Percentiles rank a stretch among this genome's conserved stretches.
phyloP scores from a whole-genome alignment of 441 rosid genomes.

The Hypseocharis bilobata region DNA sequence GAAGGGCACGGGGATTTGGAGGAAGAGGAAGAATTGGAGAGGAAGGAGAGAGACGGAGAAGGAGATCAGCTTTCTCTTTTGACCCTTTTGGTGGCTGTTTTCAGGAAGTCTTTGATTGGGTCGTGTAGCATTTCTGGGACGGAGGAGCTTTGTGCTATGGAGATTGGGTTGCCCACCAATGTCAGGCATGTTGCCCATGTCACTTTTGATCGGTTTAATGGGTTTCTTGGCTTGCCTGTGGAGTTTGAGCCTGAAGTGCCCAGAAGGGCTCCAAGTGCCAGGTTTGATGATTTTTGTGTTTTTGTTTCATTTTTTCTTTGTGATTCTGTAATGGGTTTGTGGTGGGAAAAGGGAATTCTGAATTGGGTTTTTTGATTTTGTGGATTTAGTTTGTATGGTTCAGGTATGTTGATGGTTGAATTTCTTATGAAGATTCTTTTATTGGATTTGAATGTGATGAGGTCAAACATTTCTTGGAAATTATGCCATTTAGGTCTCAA shows the following conservation, averaged over 20 bases:
- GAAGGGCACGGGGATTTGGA: too few relatives aligned
- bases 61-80: constrained; percentile 3
- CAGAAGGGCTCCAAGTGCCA: constrained; percentile 70
- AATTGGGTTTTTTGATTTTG: constrained; percentile 2
- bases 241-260: constrained; percentile 81
- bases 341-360: background rate
- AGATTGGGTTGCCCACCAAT: constrained; percentile 84
- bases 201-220: constrained; percentile 81
- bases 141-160: constrained; percentile 38
- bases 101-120: constrained; percentile 71
- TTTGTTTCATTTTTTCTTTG: background rate
- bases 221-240: constrained; percentile 84
- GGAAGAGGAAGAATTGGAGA: background rate
- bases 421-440: background rate
- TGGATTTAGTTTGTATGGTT: background rate
- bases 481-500: background rate
- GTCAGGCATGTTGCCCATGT: constrained; percentile 87
- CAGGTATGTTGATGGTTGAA: background rate
- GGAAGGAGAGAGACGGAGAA: constrained; percentile 2
- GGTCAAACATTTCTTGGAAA: background rate
- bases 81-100: constrained; percentile 40
- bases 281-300: constrained; percentile 28
- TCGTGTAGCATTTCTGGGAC: constrained; percentile 52
- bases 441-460: background rate
- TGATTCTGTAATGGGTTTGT: background rate